Base-by-base conservation (phyloP, 2,329 filamentous ascomycete genomes). In the Xylariaceae sp. region DNA sequence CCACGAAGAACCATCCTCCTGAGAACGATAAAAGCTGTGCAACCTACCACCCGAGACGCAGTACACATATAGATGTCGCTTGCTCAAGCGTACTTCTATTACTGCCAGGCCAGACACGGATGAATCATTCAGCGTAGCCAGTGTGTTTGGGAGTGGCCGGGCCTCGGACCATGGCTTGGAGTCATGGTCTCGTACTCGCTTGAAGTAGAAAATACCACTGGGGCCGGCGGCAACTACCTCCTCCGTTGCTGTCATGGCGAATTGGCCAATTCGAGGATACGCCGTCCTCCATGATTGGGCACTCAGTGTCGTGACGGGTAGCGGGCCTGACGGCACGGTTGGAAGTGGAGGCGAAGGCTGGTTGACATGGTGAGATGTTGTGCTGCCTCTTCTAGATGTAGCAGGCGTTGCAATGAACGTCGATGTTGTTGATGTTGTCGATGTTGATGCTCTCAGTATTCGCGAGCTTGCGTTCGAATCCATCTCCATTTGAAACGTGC, bases 261-360 rank as follows among this genome's bases (percentile, higher is more conserved):
- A 65, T 48, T 63, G 58, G 43, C 60, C 60, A 45, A 63, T 40
- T 48, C 40, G 57, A 41, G 62, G 58, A 56, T 63, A 65, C 33
- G 41, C 33, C 21, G 47, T 51, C 47, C 53, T 56, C 62, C 60
- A 63, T 39, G 60, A 57, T 16, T 37, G 58, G 34, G 54, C 41
- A 53, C 60, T 61, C 53, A 58, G 28, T 12, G 28, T 6, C 23
- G 58, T 63, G 23, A 61, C 46, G 23, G 43, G 16, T 29, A 63
- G 53, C 33, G 57, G 47, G 17, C 52, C 60, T 16, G 50, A 40
- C 33, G 49, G 53, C 19, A 17, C 6, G 39, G 17, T n/a, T 34
- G 14, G n/a, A n/a, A n/a, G n/a, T n/a, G n/a, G n/a, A n/a, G n/a
- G n/a, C n/a, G n/a, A n/a, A n/a, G n/a, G n/a, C n/a, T n/a, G n/a